phyloP scores from a whole-genome alignment of 139 green algal species.

The Tetratostichococcus sp. region DNA sequence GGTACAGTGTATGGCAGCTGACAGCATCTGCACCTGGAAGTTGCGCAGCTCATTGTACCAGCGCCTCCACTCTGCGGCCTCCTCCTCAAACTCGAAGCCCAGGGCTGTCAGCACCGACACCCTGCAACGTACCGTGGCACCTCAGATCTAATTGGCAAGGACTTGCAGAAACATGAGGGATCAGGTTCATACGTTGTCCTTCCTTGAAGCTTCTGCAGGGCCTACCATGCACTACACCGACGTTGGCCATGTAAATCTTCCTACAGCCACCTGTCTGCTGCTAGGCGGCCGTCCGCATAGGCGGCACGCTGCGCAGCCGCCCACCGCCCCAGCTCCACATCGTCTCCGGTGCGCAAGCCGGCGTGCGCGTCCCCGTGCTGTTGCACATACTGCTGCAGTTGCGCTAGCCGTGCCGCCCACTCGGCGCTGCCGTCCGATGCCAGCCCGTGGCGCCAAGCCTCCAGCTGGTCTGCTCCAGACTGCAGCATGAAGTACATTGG shows the following conservation, averaged over 20 bases:
- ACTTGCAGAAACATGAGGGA: no score
- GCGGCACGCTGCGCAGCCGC: slow-evolving; percentile 49
- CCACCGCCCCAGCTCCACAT: slow-evolving; percentile 54
- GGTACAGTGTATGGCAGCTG: neutral
- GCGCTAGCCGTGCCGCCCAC: slow-evolving; percentile 35
- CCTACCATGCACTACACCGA: no score
- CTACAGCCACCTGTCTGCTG: neutral
- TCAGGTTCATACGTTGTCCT: no score
- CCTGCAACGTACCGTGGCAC: slow-evolving; percentile 4
- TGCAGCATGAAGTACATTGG: neutral
- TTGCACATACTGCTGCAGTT: slow-evolving; percentile 50
- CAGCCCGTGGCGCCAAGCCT: slow-evolving; percentile 62
- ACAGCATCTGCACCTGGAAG: slow-evolving; percentile 21
- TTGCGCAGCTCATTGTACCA: slow-evolving; percentile 54
- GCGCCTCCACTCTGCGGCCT: slow-evolving; percentile 63
- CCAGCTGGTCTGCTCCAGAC: slow-evolving; percentile 11
- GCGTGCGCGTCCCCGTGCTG: slow-evolving; percentile 56
- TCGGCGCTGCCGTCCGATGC: slow-evolving; percentile 41
- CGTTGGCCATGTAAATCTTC: no score
- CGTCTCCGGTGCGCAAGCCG: slow-evolving; percentile 55
- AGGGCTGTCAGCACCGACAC: slow-evolving; percentile 12
- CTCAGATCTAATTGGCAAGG: neutral
- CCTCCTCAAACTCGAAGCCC: slow-evolving; percentile 61
- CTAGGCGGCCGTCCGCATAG: slow-evolving; percentile 23
- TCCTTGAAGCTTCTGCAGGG: no score